Percentiles rank a stretch among this genome's conserved stretches.
phyloP scores from a whole-genome alignment of 2,329 filamentous ascomycete genomes.

The Fusarium chaquense region DNA sequence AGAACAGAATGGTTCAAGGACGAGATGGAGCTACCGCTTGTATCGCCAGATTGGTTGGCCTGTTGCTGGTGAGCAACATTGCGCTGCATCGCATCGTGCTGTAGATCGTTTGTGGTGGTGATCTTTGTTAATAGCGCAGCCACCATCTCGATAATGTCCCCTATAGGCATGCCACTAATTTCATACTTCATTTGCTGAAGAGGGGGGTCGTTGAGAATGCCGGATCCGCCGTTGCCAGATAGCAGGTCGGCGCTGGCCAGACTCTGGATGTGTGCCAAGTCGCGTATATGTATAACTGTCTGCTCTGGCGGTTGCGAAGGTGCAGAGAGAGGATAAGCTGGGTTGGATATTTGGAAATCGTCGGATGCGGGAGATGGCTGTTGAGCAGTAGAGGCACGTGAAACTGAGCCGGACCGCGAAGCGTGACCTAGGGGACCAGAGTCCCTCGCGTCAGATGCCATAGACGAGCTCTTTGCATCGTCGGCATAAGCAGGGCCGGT shows the following conservation, averaged over 20 bases:
- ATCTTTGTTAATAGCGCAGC: slow-evolving; percentile 96
- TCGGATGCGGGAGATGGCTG: slow-evolving; percentile 55
- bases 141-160: slow-evolving; percentile 99
- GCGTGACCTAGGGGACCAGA: slow-evolving; percentile 47
- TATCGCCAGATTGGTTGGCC: slow-evolving; percentile 60
- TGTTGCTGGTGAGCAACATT: slow-evolving; percentile 70
- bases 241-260: slow-evolving; percentile 84
- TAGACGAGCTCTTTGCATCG: slow-evolving; percentile 60
- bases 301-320: slow-evolving; percentile 53
- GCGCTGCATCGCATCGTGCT: slow-evolving; percentile 91
- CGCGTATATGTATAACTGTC: slow-evolving; percentile 80
- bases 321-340: slow-evolving; percentile 51
- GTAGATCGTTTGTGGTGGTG: slow-evolving; percentile 93
- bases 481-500: slow-evolving; percentile 54
- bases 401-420: slow-evolving; percentile 38
- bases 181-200: slow-evolving; percentile 79
- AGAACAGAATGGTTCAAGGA: slow-evolving; percentile 76
- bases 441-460: slow-evolving; percentile 59
- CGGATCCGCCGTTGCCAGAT: slow-evolving; percentile 59
- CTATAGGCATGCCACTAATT: slow-evolving; percentile 96
- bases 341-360: slow-evolving; percentile 54
- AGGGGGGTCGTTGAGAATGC: slow-evolving; percentile 64
- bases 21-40: slow-evolving; percentile 67
- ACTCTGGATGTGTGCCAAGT: slow-evolving; percentile 90
- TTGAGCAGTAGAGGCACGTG: slow-evolving; percentile 38